phyloP scores from a whole-genome alignment of 2,329 filamentous ascomycete genomes.

The Fusarium odoratissimum region DNA sequence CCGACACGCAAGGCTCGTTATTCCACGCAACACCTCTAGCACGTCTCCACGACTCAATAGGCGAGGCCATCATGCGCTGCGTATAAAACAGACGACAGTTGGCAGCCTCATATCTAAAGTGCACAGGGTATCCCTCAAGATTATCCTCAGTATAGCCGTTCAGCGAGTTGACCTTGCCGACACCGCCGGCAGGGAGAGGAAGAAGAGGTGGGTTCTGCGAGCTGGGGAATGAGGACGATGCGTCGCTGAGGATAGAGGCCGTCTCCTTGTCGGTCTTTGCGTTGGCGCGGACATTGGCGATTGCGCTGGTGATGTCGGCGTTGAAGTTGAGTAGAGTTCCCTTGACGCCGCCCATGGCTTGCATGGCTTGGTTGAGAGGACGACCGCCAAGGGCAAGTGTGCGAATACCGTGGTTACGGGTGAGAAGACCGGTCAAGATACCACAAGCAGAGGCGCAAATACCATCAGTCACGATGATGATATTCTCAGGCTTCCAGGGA shows the following conservation, averaged over 20 bases:
- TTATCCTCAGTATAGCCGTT: conserved; percentile 39
- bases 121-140: conserved; percentile 49
- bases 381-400: conserved; percentile 70
- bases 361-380: conserved; percentile 64
- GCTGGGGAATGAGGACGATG: conserved; percentile 28
- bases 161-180: conserved; percentile 37
- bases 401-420: conserved; percentile 49
- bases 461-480: conserved; percentile 41
- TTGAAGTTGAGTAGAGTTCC: conserved; percentile 53
- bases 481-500: conserved; percentile 42
- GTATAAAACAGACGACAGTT: conserved; percentile 72
- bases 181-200: conserved; percentile 51
- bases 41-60: conserved; percentile 62
- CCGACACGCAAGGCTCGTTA: conserved; percentile 30
- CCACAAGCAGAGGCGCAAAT: conserved; percentile 41
- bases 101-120: conserved; percentile 71
- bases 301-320: conserved; percentile 19
- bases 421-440: conserved; percentile 44
- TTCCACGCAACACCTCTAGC: conserved; percentile 34
- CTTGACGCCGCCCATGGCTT: conserved; percentile 74
- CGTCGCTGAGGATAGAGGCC: conserved; percentile 10
- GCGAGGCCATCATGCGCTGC: conserved; percentile 61
- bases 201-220: conserved; percentile 28
- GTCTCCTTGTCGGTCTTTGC: conserved; percentile 24
- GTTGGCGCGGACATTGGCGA: conserved; percentile 9